Evolutionary conservation across 2,329 filamentous ascomycete species (phyloP).

Genomic region (Fusarium sp.): DNA sequence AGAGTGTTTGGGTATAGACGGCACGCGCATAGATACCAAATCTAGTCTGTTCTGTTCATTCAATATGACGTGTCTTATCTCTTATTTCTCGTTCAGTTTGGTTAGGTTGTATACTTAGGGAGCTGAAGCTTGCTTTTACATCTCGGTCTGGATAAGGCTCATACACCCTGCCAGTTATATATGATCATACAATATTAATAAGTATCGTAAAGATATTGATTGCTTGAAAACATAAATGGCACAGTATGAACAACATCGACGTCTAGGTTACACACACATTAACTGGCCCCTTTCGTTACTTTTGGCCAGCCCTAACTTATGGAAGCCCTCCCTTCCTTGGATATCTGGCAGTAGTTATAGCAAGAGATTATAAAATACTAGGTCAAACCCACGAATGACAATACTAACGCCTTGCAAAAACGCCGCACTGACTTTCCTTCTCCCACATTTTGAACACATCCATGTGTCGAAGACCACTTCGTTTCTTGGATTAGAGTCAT

Average conservation of each 20-base stretch:
- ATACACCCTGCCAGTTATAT: neutral
- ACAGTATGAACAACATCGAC: neutral
- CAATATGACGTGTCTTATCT: neutral
- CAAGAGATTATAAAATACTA: neutral
- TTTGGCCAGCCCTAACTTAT: neutral
- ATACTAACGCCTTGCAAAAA: conserved; percentile 28
- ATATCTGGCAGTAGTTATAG: conserved; percentile 10
- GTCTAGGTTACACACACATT: neutral
- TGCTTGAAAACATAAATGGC: neutral
- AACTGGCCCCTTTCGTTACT: neutral
- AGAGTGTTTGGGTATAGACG: conserved; percentile 42
- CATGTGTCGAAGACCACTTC: neutral
- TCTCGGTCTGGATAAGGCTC: neutral
- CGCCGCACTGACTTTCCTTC: neutral
- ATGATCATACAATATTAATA: neutral
- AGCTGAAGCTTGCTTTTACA: neutral
- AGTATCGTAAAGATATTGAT: neutral
- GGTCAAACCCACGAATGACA: conserved; percentile 16
- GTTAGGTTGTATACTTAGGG: neutral
- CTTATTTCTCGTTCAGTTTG: neutral
- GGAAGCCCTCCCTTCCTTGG: neutral
- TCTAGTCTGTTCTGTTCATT: conserved; percentile 28
- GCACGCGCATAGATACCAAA: conserved; percentile 46
- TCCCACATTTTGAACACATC: neutral
- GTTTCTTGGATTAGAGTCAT: neutral